Conservation (phyloP, 306 rosid species). For the Ormosia emarginata region DNA sequence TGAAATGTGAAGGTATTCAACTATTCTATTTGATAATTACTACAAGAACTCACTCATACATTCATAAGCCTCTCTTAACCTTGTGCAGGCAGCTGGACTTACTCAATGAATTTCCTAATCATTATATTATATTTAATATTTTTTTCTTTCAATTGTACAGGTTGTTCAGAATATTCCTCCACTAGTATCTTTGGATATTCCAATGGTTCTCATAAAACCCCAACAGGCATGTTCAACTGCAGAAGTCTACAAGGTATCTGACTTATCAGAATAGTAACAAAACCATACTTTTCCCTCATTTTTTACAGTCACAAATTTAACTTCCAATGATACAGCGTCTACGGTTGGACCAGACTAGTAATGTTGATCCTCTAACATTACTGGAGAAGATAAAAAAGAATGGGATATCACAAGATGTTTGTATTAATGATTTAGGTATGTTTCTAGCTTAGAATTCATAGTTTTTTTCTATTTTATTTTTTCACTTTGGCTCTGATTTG, state of each 20-base stretch:
- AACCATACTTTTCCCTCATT: background rate
- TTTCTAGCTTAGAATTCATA: background rate
- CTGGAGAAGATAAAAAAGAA: slow-evolving; percentile 65
- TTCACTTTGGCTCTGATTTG: slow-evolving; percentile 11
- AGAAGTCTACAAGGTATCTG: slow-evolving; percentile 88
- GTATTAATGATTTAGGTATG: slow-evolving; percentile 91
- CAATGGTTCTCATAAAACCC: slow-evolving; percentile 96
- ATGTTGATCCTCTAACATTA: slow-evolving; percentile 67
- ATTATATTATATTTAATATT: slow-evolving; percentile 8
- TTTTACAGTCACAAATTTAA: slow-evolving; percentile 11
- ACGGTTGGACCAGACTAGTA: slow-evolving; percentile 64
- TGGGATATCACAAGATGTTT: slow-evolving; percentile 85
- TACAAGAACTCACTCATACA: background rate
- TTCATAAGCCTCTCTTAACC: background rate
- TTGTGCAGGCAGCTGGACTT: slow-evolving; percentile 4
- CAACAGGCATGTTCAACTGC: slow-evolving; percentile 88
- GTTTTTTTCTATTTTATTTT: background rate
- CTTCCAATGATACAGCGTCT: slow-evolving; percentile 49
- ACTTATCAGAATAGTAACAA: background rate
- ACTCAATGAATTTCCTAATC: slow-evolving; percentile 5
- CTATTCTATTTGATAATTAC: background rate
- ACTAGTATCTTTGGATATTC: slow-evolving; percentile 64
- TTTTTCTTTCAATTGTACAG: slow-evolving; percentile 41
- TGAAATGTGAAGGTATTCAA: background rate
- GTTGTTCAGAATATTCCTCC: slow-evolving; percentile 74